These are phyloP conservation scores for Talaromyces albobiverticillius DNA, from an alignment of 2,329 filamentous ascomycete genomes.

Conservation along the genomic window DNA sequence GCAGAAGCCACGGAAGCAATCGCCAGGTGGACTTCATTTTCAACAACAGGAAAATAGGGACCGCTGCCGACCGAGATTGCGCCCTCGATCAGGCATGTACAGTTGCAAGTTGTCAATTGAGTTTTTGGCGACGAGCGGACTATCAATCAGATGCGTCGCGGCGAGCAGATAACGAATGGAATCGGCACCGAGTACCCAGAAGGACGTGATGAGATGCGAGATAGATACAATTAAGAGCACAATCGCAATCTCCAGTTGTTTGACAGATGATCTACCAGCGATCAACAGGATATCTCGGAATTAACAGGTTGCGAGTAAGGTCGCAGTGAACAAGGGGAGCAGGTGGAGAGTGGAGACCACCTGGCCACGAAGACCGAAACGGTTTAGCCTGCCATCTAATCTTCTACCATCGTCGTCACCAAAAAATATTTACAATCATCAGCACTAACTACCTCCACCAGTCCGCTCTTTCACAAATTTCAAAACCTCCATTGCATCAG, in stretches of 20 bases:
- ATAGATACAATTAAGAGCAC: neutral
- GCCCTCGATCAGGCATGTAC: slow-evolving; percentile 11
- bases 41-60: neutral
- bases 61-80: neutral
- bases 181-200: slow-evolving; percentile 54
- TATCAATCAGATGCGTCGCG: too few relatives aligned
- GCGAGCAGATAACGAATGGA: slow-evolving; percentile 48
- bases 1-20: slow-evolving; percentile 20
- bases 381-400: too few relatives aligned
- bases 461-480: too few relatives aligned
- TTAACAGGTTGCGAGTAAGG: neutral
- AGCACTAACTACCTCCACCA: too few relatives aligned
- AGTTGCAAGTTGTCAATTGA: neutral
- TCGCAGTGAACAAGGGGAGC: too few relatives aligned
- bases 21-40: slow-evolving; percentile 28
- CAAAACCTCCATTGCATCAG: neutral
- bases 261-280: slow-evolving; percentile 2
- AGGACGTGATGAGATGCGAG: neutral
- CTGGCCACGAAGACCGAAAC: too few relatives aligned
- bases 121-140: too few relatives aligned
- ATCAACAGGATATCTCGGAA: neutral
- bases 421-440: too few relatives aligned
- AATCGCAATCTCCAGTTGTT: neutral
- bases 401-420: too few relatives aligned
- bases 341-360: too few relatives aligned